These are phyloP conservation scores for Zygotorulaspora danielsina DNA, from an alignment of 805 yeast genomes.

Conservation along the genomic window DNA sequence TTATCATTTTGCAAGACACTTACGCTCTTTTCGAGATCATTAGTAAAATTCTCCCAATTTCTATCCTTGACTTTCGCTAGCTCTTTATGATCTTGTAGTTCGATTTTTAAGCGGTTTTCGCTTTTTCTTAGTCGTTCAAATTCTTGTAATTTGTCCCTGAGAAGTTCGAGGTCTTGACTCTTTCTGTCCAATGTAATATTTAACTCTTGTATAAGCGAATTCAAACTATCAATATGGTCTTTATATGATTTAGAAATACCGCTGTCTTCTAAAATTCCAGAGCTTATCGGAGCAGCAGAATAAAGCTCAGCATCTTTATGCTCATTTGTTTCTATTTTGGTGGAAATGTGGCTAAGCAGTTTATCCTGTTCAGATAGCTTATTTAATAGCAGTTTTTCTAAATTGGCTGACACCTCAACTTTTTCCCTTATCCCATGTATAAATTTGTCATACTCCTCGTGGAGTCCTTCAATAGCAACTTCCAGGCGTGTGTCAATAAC, in stretches of 20 bases:
- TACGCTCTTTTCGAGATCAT: conserved; percentile 21
- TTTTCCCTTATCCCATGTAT: conserved; percentile 25
- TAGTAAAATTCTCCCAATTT: conserved; percentile 26
- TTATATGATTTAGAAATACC: conserved; percentile 17
- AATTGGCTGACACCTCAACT: conserved; percentile 18
- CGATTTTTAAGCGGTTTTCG: conserved; percentile 13
- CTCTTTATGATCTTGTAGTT: conserved; percentile 17
- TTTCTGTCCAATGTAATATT: conserved; percentile 16
- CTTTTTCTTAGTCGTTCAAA: conserved; percentile 7
- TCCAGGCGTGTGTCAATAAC: conserved; percentile 27
- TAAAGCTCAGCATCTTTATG: not conserved
- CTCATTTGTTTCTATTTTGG: not conserved
- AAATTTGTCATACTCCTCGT: conserved; percentile 30
- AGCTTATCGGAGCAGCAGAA: not conserved
- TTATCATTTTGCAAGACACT: conserved; percentile 12
- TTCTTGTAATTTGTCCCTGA: conserved; percentile 9
- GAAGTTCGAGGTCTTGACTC: conserved; percentile 13
- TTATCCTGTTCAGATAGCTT: conserved; percentile 24
- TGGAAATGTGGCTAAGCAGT: conserved; percentile 11
- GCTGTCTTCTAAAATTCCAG: not conserved
- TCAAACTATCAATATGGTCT: conserved; percentile 20
- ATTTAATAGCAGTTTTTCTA: conserved; percentile 18
- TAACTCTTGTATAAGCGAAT: conserved; percentile 13
- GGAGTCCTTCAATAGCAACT: conserved; percentile 28
- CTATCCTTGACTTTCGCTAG: conserved; percentile 18